Percentiles rank a stretch among this genome's conserved stretches.
These are phyloP conservation scores for Colletotrichum tropicicola DNA, from an alignment of 2,329 filamentous ascomycete genomes.

Conservation along the genomic window DNA sequence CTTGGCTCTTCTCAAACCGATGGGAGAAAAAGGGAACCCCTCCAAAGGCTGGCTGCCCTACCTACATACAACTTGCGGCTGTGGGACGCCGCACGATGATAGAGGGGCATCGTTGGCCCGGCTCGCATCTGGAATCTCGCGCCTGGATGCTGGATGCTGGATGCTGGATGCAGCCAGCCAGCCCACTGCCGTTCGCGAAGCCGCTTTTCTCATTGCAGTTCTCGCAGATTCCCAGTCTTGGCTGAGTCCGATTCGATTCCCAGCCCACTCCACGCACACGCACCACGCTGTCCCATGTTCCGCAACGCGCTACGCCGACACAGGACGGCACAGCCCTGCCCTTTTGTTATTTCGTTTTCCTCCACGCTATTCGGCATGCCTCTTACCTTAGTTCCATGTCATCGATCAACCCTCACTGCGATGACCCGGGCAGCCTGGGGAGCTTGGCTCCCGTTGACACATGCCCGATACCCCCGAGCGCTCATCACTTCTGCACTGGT, in stretches of 20 bases:
- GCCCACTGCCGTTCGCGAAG: conserved; percentile 20
- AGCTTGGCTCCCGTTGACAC: background rate
- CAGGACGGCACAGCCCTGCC: conserved; percentile 3
- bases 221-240: conserved; percentile 10
- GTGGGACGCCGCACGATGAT: background rate
- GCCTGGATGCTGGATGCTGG: conserved; percentile 10
- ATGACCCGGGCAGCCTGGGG: background rate
- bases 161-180: conserved; percentile 21
- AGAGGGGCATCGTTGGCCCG: background rate
- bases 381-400: conserved; percentile 11
- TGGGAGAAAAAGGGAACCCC: background rate
- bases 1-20: conserved; percentile 25
- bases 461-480: background rate
- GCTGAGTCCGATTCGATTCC: conserved; percentile 14
- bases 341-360: background rate
- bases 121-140: conserved; percentile 28
- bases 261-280: background rate
- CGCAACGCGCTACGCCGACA: background rate
- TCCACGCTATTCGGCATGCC: no score
- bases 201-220: conserved; percentile 23
- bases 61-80: no score
- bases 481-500: background rate
- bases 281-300: background rate
- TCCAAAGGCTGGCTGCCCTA: no score
- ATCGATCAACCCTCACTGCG: conserved; percentile 12